Evolutionary conservation across 768 basidiomycete species (phyloP).

Genomic region (Cystobasidium onofrii): DNA sequence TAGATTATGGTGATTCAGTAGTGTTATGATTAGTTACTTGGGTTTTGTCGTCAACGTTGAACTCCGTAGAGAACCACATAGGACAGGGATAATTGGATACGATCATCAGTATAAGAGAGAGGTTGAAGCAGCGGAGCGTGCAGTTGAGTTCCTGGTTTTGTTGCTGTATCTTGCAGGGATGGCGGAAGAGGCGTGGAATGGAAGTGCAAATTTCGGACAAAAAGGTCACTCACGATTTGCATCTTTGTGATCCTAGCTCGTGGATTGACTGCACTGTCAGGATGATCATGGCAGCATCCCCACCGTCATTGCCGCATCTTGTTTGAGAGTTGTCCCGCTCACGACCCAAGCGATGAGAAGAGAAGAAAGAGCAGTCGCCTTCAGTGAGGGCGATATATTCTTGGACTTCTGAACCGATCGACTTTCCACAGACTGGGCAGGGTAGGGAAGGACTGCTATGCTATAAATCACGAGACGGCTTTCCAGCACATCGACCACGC

Average conservation of each 20-base stretch:
- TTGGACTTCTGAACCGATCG: not conserved
- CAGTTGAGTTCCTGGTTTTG: not conserved
- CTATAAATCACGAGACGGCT: no score
- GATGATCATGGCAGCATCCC: not conserved
- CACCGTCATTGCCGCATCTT: no score
- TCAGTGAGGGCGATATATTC: not conserved
- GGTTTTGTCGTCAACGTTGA: conserved; percentile 29
- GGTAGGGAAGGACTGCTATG: no score
- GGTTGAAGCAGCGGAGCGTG: not conserved
- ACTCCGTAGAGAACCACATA: conserved; percentile 17
- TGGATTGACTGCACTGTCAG: no score
- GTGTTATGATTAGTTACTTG: conserved; percentile 21
- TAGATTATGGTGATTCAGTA: not conserved
- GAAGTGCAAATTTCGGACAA: not conserved
- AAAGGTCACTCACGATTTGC: not conserved
- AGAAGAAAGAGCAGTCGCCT: not conserved
- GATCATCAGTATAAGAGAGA: conserved; percentile 4
- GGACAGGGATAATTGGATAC: conserved; percentile 31
- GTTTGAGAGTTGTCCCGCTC: no score
- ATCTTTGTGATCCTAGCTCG: no score
- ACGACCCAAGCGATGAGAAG: not conserved
- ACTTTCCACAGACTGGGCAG: not conserved
- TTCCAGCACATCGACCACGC: no score
- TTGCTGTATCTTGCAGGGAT: not conserved
- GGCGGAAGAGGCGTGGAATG: not conserved